Evolutionary conservation across 2,329 filamentous ascomycete genomes (phyloP), one percentile per base, ranked within the genome.

Genomic region (Microcyclosporella mali): DNA sequence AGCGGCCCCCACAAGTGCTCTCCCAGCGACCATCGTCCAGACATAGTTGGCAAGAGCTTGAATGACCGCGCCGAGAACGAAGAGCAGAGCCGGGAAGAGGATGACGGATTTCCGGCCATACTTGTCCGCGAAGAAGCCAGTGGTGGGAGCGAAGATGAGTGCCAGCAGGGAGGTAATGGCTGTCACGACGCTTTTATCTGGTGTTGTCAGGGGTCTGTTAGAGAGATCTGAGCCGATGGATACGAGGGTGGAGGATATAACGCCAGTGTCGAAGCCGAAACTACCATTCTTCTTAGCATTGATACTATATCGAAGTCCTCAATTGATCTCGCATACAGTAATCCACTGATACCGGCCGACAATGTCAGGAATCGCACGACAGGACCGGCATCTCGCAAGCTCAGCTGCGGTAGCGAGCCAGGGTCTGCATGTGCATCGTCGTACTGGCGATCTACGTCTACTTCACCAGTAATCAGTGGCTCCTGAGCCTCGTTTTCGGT

Each of bases 1-100:
- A 0, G 79, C 85, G 1, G 80, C 70, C 19, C 85, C 85, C 2
- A 90, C 82, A 1, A 88, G 68, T 21, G 77, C 74, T 3, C 85
- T 70, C 0, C 85, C 85, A 0, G 71, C 52, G 0, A 87, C 77
- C 83, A 90, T 88, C 9, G 62, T 60, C 10, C 65, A 54, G 1
- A 90, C 82, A 0, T 72, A 76, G 2, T 56, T 63, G 45, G 78
- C 75, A 34, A 67, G 56, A 1, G 82, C 79, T 62, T 89, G 85
- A 28, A 79, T 58, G 2, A 82, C 52, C 1, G 85, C 84, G 10
- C 85, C 85, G 3, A 73, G 51, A 3, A 84, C 66, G 62, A 89
- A 90, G 10, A 88, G 74, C 0, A 76, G 50, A 53, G 84, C 81
- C 17, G 82, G 80, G 21, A 67, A 61, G 14, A 73, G 53, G 25